Base-by-base conservation (phyloP, 2,329 filamentous ascomycete genomes). In the Pleurostoma richardsiae region DNA sequence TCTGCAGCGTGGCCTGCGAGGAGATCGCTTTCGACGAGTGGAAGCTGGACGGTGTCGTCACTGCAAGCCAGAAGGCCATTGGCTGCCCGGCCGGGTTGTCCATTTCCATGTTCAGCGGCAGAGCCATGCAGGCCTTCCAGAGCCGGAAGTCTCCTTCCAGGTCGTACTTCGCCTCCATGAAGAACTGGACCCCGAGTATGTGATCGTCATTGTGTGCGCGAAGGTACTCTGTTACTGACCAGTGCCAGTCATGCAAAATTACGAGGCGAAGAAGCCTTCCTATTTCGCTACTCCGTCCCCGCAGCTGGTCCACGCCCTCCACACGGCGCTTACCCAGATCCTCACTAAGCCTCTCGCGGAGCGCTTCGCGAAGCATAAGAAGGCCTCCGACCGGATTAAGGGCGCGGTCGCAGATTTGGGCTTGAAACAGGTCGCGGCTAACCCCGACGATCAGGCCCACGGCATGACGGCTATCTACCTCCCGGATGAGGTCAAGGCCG, bases 381-480 rank as follows among this genome's bases (percentile, higher is more conserved):
- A 84, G 53, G 82, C 83, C 6, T 95, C 90, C 1, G 82, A 94
- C 67, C 86, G 83, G 65, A 82, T 97, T 65, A 97, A 99, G 80
- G 82, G 88, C 63, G 82, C 87, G 19, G 76, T 96, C 44, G 71
- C 81, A 4, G 85, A 87, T 44, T 75, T 97, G 33, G 94, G 94
- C 4, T 77, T 99, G 49, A 87, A 90, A 71, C 88, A 96, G 64
- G 77, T 99, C 36, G 91, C 94, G 27, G 69, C 80, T 33, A 88
- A 92, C 66, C 86, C 88, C 0, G 90, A 92, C 59, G 87, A 95
- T 68, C 92, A 97, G 72, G 90, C 94, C 39, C 92, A 95, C 66
- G 90, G 88, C 59, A 99, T 99, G 94, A 99, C 94, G 4, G 92
- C 94, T 49, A 94, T 99, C 56, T 96, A 94, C 69, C 79, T 99